phyloP scores from a whole-genome alignment of 495 filamentous ascomycete species.

The Aspergillus indologenus region DNA sequence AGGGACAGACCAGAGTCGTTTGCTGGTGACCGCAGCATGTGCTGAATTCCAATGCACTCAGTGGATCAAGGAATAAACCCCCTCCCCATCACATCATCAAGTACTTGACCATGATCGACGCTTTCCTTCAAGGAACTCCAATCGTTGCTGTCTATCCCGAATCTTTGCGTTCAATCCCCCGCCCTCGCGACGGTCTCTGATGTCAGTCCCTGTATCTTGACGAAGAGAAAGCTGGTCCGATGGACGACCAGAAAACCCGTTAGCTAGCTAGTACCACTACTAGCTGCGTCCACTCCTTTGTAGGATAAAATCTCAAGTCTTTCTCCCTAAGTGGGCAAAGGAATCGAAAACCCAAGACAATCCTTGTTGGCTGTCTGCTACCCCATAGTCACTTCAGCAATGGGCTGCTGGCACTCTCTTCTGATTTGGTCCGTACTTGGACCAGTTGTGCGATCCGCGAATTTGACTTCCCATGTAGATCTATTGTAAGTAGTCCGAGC shows the following conservation, averaged over 20 bases:
- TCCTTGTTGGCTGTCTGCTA: not conserved
- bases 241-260: not conserved
- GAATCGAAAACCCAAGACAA: not conserved
- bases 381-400: not conserved
- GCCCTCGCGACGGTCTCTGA: not conserved
- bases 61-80: slow-evolving; percentile 7
- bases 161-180: not conserved
- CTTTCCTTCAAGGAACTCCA: not conserved
- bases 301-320: not conserved
- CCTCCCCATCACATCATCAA: not conserved
- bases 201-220: slow-evolving; percentile 1
- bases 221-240: not conserved
- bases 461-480: slow-evolving; percentile 34
- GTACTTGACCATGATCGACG: not conserved
- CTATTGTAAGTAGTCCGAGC: slow-evolving; percentile 27
- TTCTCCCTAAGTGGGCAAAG: not conserved
- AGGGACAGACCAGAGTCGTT: not conserved
- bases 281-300: slow-evolving; percentile 3
- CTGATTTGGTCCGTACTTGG: slow-evolving; percentile 11
- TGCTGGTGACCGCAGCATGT: slow-evolving; percentile 17
- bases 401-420: slow-evolving; percentile 12
- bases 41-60: slow-evolving; percentile 10
- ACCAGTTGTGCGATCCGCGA: slow-evolving; percentile 11
- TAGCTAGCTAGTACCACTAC: not conserved
- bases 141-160: not conserved